These are phyloP conservation scores for Achaetomium macrosporum DNA, from an alignment of 2,329 filamentous ascomycete genomes.

Conservation along the genomic window DNA sequence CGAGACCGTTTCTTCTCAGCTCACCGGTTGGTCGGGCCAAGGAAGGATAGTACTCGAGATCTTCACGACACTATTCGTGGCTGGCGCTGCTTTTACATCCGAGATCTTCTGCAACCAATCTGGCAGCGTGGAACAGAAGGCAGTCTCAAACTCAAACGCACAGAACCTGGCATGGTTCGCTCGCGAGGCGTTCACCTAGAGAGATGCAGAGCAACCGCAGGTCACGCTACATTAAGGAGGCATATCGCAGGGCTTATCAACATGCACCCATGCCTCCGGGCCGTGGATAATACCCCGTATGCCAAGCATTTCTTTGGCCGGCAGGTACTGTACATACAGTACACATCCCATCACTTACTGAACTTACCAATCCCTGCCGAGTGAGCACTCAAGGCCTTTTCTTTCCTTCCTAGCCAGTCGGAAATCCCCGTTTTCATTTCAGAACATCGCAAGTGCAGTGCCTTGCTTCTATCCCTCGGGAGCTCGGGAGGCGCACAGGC, in stretches of 20 bases:
- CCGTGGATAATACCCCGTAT: slow-evolving; percentile 1
- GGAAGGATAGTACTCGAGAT: slow-evolving; percentile 10
- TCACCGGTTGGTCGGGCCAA: slow-evolving; percentile 4
- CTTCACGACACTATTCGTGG: slow-evolving; percentile 11
- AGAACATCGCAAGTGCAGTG: too few relatives aligned
- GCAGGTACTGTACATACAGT: neutral
- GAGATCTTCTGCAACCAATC: slow-evolving; percentile 13
- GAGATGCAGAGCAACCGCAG: slow-evolving; percentile 13
- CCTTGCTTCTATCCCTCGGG: too few relatives aligned
- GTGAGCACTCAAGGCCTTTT: neutral
- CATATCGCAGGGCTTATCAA: slow-evolving; percentile 14
- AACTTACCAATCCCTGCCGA: slow-evolving; percentile 9
- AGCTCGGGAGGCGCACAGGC: slow-evolving; percentile 16
- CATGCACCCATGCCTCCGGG: slow-evolving; percentile 8
- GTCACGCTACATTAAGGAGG: slow-evolving; percentile 7
- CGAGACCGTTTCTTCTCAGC: slow-evolving; percentile 4
- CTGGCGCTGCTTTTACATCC: slow-evolving; percentile 14
- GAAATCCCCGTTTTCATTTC: neutral
- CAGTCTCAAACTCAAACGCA: slow-evolving; percentile 11
- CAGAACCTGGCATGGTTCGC: slow-evolving; percentile 15
- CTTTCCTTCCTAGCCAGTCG: slow-evolving; percentile 14
- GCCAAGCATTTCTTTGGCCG: neutral
- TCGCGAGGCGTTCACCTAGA: slow-evolving; percentile 11
- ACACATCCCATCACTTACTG: neutral
- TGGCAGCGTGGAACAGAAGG: slow-evolving; percentile 14